Percentiles rank a stretch among this genome's conserved stretches.
Evolutionary conservation across 495 filamentous ascomycete genomes (phyloP).

Genomic region (Talaromyces stipitatus): DNA sequence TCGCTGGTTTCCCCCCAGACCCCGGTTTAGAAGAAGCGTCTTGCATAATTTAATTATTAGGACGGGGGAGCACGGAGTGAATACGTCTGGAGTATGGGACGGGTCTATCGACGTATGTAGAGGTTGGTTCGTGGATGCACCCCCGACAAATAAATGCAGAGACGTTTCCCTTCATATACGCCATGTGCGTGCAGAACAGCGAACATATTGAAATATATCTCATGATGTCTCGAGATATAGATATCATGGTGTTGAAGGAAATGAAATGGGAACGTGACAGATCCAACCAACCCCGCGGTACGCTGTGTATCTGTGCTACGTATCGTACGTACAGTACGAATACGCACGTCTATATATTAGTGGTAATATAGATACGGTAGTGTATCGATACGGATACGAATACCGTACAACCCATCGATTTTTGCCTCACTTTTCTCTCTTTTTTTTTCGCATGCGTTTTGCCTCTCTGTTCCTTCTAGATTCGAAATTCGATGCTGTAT

Average conservation of each 20-base stretch:
- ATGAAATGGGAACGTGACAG: too few species aligned
- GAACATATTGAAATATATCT: not conserved
- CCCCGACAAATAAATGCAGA: too few species aligned
- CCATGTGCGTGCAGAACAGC: too few species aligned
- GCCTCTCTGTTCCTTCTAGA: not conserved
- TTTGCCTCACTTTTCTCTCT: not conserved
- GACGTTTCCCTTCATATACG: too few species aligned
- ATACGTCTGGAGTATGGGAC: not conserved
- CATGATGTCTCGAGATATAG: not conserved
- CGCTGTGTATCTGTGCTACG: not conserved
- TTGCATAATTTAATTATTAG: not conserved
- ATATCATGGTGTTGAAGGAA: not conserved
- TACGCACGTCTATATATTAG: not conserved
- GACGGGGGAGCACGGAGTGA: not conserved
- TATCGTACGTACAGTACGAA: not conserved
- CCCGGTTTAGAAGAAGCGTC: not conserved
- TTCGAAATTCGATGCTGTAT: too few species aligned
- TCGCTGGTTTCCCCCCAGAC: not conserved
- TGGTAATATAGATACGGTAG: not conserved
- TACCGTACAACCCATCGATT: not conserved
- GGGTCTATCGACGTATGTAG: too few species aligned
- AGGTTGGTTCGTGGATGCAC: too few species aligned
- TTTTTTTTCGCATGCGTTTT: not conserved
- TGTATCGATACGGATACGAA: not conserved
- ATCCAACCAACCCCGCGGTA: not conserved